Evolutionary conservation across 495 filamentous ascomycete species (phyloP).

Genomic region (Aspergillus egyptiacus): DNA sequence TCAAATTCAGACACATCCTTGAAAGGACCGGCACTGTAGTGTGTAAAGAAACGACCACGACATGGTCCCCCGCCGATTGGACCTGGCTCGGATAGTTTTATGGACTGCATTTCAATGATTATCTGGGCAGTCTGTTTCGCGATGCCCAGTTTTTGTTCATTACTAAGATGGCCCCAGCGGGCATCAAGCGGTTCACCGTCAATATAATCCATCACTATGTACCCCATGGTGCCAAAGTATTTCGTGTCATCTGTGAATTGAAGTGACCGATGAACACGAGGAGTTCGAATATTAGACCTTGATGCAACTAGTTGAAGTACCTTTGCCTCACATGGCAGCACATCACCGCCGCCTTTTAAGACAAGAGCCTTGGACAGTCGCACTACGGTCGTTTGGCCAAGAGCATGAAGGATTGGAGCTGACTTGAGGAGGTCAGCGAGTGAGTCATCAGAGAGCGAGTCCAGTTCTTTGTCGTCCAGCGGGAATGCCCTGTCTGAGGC

Average conservation of each 20-base stretch:
- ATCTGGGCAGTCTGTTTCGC: constrained; percentile 19
- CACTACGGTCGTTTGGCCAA: constrained; percentile 16
- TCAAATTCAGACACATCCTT: constrained; percentile 19
- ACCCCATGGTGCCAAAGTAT: constrained; percentile 23
- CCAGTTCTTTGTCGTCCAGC: no score
- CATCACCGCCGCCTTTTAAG: constrained; percentile 18
- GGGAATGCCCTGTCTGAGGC: no score
- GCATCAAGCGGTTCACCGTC: constrained; percentile 21
- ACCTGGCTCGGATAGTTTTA: constrained; percentile 21
- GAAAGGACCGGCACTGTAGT: constrained; percentile 28
- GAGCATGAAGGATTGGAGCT: constrained; percentile 10
- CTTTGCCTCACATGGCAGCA: constrained; percentile 19
- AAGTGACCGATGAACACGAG: constrained; percentile 20
- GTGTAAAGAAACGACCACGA: constrained; percentile 24
- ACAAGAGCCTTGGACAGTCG: constrained; percentile 16
- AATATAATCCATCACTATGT: constrained; percentile 34
- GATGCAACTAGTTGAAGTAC: constrained; percentile 14
- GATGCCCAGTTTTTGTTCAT: constrained; percentile 14
- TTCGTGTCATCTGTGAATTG: constrained; percentile 17
- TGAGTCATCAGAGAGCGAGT: constrained; percentile 15
- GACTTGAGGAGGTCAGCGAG: constrained; percentile 13
- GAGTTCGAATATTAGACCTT: constrained; percentile 15
- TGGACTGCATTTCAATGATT: constrained; percentile 21
- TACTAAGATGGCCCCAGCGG: constrained; percentile 18
- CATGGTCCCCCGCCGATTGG: constrained; percentile 22